Evolutionary conservation across 106 monocot species (phyloP), one percentile per base, ranked within the genome.

Genomic region (Hemerocallis citrina): DNA sequence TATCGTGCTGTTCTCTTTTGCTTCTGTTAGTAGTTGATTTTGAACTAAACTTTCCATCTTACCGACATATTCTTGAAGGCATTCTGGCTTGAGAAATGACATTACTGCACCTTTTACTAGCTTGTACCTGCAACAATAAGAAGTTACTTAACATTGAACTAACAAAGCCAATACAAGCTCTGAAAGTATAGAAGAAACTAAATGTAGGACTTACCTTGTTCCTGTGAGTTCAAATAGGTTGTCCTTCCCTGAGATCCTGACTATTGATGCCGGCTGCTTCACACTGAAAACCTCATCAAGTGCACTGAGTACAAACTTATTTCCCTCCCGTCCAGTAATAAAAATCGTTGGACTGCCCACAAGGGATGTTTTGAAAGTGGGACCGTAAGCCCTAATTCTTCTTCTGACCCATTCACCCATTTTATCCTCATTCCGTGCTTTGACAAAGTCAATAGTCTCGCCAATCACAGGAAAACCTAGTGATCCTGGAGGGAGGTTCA

Each of bases 111-210:
- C 45, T 25, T 63, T 63, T 27, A 63, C 62, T 29, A 46, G 44
- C 39, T 60, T 60, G 23, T 62, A 62, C 43, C 62, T 62, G 62
- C 27, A 62, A n/a, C n/a, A n/a, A n/a, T n/a, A n/a, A n/a, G n/a
- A n/a, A n/a, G n/a, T n/a, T n/a, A n/a, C n/a, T n/a, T n/a, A n/a
- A n/a, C n/a, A n/a, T n/a, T n/a, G n/a, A n/a, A n/a, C n/a, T n/a
- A n/a, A n/a, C n/a, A n/a, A n/a, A n/a, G n/a, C n/a, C n/a, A n/a
- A n/a, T n/a, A n/a, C n/a, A n/a, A n/a, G n/a, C n/a, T n/a, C n/a
- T n/a, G n/a, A n/a, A n/a, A n/a, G n/a, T n/a, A n/a, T n/a, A n/a
- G n/a, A n/a, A n/a, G n/a, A n/a, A n/a, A n/a, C n/a, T n/a, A n/a
- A n/a, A n/a, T n/a, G n/a, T n/a, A n/a, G 39, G 39, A 7, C 39